phyloP scores from a whole-genome alignment of 2,329 filamentous ascomycete species.

The Pleurostoma richardsiae region DNA sequence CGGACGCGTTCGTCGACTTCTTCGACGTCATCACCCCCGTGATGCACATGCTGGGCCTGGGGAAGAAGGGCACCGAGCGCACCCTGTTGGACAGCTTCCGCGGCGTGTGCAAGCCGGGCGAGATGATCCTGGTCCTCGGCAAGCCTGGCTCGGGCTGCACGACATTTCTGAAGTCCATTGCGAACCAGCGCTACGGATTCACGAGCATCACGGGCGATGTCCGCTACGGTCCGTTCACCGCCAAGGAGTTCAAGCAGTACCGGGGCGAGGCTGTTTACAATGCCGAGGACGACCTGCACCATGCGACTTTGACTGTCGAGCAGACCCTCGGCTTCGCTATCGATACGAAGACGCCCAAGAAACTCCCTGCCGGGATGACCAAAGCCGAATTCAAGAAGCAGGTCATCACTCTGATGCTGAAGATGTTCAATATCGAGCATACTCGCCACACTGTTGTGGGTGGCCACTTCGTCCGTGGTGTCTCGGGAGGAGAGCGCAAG shows the following conservation, averaged over 20 bases:
- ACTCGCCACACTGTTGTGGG: conserved; percentile 82
- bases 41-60: conserved; percentile 57
- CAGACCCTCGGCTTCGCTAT: conserved; percentile 83
- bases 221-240: conserved; percentile 68
- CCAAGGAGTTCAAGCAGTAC: conserved; percentile 67
- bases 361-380: conserved; percentile 68
- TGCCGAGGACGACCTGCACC: conserved; percentile 80
- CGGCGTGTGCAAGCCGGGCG: conserved; percentile 69
- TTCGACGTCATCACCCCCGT: conserved; percentile 68
- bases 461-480: conserved; percentile 72
- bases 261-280: conserved; percentile 83
- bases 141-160: conserved; percentile 70
- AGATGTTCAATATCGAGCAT: conserved; percentile 93
- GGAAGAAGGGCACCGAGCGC: conserved; percentile 64
- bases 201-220: conserved; percentile 62
- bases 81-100: conserved; percentile 70
- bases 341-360: conserved; percentile 78
- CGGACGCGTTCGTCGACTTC: conserved; percentile 70
- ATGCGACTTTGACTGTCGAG: conserved; percentile 79
- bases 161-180: conserved; percentile 63
- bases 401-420: conserved; percentile 69
- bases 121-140: conserved; percentile 83
- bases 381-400: conserved; percentile 72
- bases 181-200: conserved; percentile 59
- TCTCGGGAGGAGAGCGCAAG: conserved; percentile 76